phyloP scores from a whole-genome alignment of 164 flowering plant genomes.

The Piper betle region DNA sequence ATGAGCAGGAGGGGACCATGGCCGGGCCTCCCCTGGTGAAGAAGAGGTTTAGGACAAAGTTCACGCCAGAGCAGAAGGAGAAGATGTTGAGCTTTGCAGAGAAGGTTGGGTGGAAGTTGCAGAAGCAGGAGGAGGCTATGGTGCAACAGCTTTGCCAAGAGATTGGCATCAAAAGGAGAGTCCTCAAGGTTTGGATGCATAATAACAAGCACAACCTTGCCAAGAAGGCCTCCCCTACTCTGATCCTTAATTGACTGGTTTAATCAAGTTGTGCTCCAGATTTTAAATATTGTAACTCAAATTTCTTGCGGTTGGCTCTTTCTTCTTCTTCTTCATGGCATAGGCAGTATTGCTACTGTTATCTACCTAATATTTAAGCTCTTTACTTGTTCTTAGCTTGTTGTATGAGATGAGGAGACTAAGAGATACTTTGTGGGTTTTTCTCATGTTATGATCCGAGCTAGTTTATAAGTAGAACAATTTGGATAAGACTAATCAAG shows the following conservation, averaged over 20 bases:
- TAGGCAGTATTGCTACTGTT: no score
- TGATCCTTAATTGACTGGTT: not conserved
- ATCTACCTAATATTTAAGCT: no score
- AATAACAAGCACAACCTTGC: constrained; percentile 78
- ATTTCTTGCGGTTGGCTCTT: no score
- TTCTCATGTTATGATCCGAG: no score
- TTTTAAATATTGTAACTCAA: not conserved
- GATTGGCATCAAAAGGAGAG: constrained; percentile 76
- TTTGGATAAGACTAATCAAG: no score
- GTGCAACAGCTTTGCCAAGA: constrained; percentile 87
- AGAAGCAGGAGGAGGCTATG: constrained; percentile 66
- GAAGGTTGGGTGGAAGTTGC: constrained; percentile 83
- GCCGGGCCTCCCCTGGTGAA: constrained; percentile 24
- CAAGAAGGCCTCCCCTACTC: constrained; percentile 25
- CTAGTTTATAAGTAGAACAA: no score
- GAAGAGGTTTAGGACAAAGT: constrained; percentile 81
- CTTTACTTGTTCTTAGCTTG: no score
- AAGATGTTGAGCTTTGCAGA: constrained; percentile 80
- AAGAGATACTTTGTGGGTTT: no score
- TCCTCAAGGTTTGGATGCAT: constrained; percentile 96
- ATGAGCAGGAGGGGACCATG: constrained; percentile 33
- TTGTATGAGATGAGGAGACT: no score
- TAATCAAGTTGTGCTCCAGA: not conserved
- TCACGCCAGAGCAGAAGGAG: constrained; percentile 77
- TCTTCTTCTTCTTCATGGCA: no score